A percentile compares a stretch with the other conserved stretches of the same genome.
Evolutionary conservation across 306 rosid species (phyloP).

Genomic region (Carpinus viminea): DNA sequence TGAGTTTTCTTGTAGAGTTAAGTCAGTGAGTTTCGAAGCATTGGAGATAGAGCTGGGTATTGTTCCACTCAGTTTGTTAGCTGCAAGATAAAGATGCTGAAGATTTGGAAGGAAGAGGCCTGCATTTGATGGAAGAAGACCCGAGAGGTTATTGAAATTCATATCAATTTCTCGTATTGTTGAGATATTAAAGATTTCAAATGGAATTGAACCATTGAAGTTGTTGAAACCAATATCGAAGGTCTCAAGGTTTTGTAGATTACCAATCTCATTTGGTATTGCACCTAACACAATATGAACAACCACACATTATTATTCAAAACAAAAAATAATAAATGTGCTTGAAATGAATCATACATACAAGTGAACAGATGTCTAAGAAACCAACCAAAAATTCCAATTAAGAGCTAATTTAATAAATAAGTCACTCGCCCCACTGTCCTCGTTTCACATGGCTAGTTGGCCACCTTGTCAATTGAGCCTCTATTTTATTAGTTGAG

Average conservation of each 20-base stretch:
- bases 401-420: too few species aligned
- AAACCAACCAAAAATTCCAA: constrained; percentile 2
- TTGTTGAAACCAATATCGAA: neutral
- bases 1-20: neutral
- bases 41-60: constrained; percentile 24
- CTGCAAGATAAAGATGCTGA: neutral
- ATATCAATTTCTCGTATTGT: neutral
- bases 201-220: constrained; percentile 23
- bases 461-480: too few species aligned
- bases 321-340: neutral
- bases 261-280: constrained; percentile 24
- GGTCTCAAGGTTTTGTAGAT: constrained; percentile 7
- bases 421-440: too few species aligned
- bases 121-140: constrained; percentile 19
- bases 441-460: too few species aligned
- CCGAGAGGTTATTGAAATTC: neutral
- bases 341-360: too few species aligned
- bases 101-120: constrained; percentile 24
- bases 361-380: too few species aligned
- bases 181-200: constrained; percentile 31
- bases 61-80: neutral
- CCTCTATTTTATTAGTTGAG: too few species aligned
- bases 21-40: neutral
- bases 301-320: neutral
- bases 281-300: constrained; percentile 10